A percentile compares a stretch with the other conserved stretches of the same genome.
These are phyloP conservation scores for Scleroderma bovista DNA, from an alignment of 768 basidiomycete genomes.

Conservation along the genomic window DNA sequence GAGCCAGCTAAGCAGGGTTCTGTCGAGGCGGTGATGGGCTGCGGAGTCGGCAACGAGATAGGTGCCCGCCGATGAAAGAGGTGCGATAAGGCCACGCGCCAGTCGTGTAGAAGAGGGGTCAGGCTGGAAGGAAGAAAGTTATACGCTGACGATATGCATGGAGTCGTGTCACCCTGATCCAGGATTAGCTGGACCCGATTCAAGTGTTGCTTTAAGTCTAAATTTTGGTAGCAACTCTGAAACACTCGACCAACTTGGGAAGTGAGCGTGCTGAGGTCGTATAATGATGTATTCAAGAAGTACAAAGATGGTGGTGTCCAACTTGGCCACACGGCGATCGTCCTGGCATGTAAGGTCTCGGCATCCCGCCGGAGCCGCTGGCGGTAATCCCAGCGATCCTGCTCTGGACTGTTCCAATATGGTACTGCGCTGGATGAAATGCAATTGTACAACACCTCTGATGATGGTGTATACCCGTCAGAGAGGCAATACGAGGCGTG, in stretches of 20 bases:
- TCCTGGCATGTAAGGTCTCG: neutral
- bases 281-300: neutral
- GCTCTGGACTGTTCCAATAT: slow-evolving; percentile 13
- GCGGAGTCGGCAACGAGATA: neutral
- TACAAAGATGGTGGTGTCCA: neutral
- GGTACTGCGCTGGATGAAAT: neutral
- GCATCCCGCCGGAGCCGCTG: neutral
- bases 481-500: slow-evolving; percentile 9
- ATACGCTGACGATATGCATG: neutral
- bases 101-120: neutral
- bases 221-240: slow-evolving; percentile 12
- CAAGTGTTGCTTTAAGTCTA: slow-evolving; percentile 11
- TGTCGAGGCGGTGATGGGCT: neutral
- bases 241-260: slow-evolving; percentile 4
- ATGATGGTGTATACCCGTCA: slow-evolving; percentile 6
- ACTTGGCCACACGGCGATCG: neutral
- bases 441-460: neutral
- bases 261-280: slow-evolving; percentile 3
- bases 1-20: neutral
- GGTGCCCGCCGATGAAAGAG: slow-evolving; percentile 8
- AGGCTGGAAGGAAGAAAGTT: neutral
- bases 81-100: neutral
- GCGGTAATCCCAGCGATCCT: neutral
- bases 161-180: neutral
- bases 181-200: slow-evolving; percentile 7